Evolutionary conservation across 805 yeast genomes (phyloP).

Genomic region (Suhomyces sp.): DNA sequence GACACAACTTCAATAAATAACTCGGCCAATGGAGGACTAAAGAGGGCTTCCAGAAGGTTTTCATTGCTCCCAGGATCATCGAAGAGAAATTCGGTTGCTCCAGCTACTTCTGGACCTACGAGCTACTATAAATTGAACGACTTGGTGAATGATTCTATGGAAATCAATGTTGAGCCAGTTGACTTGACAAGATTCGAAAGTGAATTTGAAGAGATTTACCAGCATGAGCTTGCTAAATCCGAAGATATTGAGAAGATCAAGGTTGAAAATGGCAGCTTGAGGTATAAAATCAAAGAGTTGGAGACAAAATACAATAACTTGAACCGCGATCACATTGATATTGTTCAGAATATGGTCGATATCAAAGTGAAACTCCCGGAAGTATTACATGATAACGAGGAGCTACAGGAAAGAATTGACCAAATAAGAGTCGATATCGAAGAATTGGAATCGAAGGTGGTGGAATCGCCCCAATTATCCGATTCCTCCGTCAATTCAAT

Average conservation of each 20-base stretch:
- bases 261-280: slow-evolving; percentile 65
- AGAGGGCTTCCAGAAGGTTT: slow-evolving; percentile 15
- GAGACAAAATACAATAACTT: slow-evolving; percentile 67
- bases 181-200: slow-evolving; percentile 65
- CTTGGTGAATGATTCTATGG: slow-evolving; percentile 76
- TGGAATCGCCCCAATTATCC: slow-evolving; percentile 9
- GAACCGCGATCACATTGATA: slow-evolving; percentile 78
- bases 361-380: slow-evolving; percentile 75
- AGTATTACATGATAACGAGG: slow-evolving; percentile 69
- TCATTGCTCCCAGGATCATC: slow-evolving; percentile 24
- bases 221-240: slow-evolving; percentile 60
- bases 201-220: slow-evolving; percentile 74
- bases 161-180: slow-evolving; percentile 68
- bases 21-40: slow-evolving; percentile 8
- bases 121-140: slow-evolving; percentile 61
- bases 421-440: slow-evolving; percentile 26
- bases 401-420: slow-evolving; percentile 46
- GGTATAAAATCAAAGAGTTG: slow-evolving; percentile 67
- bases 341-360: slow-evolving; percentile 84
- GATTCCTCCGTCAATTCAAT: slow-evolving; percentile 8
- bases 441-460: slow-evolving; percentile 42
- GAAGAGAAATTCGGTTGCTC: slow-evolving; percentile 15
- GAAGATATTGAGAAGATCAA: slow-evolving; percentile 59
- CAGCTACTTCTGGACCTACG: slow-evolving; percentile 7
- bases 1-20: slow-evolving; percentile 1